phyloP scores from a whole-genome alignment of 768 basidiomycete species.

The Antrodiella citrinella region DNA sequence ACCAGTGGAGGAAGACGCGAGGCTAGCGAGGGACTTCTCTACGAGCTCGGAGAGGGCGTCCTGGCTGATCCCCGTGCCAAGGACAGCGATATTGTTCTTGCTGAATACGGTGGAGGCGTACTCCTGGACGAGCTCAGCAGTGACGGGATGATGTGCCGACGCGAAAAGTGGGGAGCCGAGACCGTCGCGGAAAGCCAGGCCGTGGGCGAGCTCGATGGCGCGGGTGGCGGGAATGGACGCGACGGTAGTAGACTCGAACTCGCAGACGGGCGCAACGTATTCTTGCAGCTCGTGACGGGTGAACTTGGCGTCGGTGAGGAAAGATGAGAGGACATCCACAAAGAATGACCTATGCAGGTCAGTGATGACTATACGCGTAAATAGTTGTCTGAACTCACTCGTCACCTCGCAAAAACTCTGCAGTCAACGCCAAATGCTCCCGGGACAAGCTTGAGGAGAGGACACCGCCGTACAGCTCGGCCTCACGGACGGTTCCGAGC shows the following conservation, averaged over 20 bases:
- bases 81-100: conserved; percentile 73
- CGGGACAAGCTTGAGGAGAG: conserved; percentile 77
- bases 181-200: conserved; percentile 87
- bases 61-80: conserved; percentile 83
- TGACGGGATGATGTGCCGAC: conserved; percentile 53
- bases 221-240: conserved; percentile 49
- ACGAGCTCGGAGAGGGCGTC: conserved; percentile 63
- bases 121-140: conserved; percentile 60
- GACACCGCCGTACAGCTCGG: conserved; percentile 89
- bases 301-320: conserved; percentile 76
- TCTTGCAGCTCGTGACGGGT: conserved; percentile 72
- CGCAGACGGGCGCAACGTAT: conserved; percentile 63
- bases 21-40: conserved; percentile 50
- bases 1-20: conserved; percentile 30
- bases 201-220: conserved; percentile 84
- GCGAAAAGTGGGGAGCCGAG: conserved; percentile 90
- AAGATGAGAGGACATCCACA: conserved; percentile 79
- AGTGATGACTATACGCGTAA: neutral
- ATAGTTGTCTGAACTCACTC: conserved; percentile 59
- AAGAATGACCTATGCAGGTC: conserved; percentile 65
- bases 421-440: conserved; percentile 88
- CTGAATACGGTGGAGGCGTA: conserved; percentile 70
- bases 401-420: conserved; percentile 92
- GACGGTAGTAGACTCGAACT: conserved; percentile 60
- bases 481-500: conserved; percentile 84